phyloP scores from a whole-genome alignment of 1,284 basidiomycete genomes.

The Malassezia equina region DNA sequence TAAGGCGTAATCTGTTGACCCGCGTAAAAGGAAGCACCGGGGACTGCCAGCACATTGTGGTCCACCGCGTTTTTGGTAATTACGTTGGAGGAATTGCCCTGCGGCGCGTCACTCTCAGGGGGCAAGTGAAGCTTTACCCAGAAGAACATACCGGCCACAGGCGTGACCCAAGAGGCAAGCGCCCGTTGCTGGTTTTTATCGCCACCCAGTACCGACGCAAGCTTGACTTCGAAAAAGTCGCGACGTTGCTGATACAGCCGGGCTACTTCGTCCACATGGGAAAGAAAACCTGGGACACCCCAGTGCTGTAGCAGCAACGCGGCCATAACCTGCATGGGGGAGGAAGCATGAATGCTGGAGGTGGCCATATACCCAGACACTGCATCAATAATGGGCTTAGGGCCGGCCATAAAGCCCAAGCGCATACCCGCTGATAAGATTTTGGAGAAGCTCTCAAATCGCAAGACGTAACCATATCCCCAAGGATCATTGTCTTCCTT shows the following conservation, averaged over 20 bases:
- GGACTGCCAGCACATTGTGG: conserved; percentile 75
- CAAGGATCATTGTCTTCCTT: conserved; percentile 28
- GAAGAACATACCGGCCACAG: conserved; percentile 63
- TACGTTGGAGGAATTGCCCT: conserved; percentile 64
- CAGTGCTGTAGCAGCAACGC: conserved; percentile 64
- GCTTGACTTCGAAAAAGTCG: conserved; percentile 67
- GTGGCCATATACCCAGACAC: conserved; percentile 62
- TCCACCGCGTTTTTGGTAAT: conserved; percentile 68
- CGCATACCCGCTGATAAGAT: conserved; percentile 48
- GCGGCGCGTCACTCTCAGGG: conserved; percentile 18
- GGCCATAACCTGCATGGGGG: conserved; percentile 65
- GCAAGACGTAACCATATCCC: conserved; percentile 40
- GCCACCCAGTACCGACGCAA: conserved; percentile 63
- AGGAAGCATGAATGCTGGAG: conserved; percentile 63
- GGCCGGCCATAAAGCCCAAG: conserved; percentile 72
- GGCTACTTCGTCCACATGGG: conserved; percentile 62
- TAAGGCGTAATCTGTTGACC: conserved; percentile 27
- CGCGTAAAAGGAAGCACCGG: conserved; percentile 54
- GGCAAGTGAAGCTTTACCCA: conserved; percentile 45
- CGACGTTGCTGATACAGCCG: conserved; percentile 69
- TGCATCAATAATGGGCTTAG: conserved; percentile 61
- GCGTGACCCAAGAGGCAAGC: conserved; percentile 59
- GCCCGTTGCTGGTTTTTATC: conserved; percentile 48
- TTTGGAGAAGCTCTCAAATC: conserved; percentile 59
- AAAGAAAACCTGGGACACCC: conserved; percentile 59